Percentiles rank a stretch among this genome's conserved stretches.
Evolutionary conservation across 306 rosid species (phyloP).

Genomic region (Dryas octopetala): DNA sequence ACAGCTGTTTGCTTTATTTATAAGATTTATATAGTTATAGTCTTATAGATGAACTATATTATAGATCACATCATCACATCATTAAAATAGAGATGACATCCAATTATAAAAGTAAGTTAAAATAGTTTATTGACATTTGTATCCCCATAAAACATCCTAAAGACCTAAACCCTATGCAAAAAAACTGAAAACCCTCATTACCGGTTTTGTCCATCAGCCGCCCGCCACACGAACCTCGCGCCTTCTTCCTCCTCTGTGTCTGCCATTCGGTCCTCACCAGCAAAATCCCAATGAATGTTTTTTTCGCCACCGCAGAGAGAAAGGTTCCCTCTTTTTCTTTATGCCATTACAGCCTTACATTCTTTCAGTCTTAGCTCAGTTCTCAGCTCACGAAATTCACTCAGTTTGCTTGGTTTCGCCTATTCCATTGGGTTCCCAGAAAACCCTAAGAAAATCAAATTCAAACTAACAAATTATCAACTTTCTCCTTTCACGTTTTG

Average conservation of each 20-base stretch:
- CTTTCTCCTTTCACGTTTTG: not conserved
- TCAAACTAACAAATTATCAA: not conserved
- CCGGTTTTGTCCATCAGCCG: not conserved
- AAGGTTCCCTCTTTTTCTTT: constrained; percentile 30
- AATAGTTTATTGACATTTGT: too few relatives aligned
- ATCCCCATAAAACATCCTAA: not conserved
- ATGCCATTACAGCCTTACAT: not conserved
- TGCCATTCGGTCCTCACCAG: not conserved
- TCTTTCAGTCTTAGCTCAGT: not conserved
- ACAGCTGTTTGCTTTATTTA: too few relatives aligned
- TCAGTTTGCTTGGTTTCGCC: not conserved
- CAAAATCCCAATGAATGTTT: constrained; percentile 41
- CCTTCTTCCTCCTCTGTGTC: not conserved
- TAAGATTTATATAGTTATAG: too few relatives aligned
- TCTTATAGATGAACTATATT: too few relatives aligned
- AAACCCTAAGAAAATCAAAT: not conserved
- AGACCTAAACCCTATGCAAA: not conserved
- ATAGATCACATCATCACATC: too few relatives aligned
- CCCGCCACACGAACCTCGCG: not conserved
- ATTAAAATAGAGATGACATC: too few relatives aligned
- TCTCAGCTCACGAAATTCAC: not conserved
- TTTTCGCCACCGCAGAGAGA: constrained; percentile 59
- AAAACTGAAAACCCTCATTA: not conserved
- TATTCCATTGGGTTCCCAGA: not conserved
- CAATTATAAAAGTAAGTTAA: too few relatives aligned